These are phyloP conservation scores for Magnolia officinalis DNA, from an alignment of 164 flowering plant species.

Conservation along the genomic window DNA sequence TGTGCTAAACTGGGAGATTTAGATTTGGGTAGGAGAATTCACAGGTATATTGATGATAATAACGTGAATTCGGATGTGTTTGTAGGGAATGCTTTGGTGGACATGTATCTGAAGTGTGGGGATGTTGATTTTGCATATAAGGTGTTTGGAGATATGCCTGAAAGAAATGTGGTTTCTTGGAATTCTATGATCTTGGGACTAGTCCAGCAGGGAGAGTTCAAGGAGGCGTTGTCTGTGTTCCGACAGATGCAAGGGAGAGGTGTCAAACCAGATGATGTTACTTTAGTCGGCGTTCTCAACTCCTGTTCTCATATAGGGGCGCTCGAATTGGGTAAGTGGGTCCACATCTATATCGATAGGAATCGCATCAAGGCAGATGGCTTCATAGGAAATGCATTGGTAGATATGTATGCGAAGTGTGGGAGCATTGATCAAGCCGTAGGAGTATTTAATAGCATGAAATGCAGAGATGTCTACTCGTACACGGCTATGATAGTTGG, in stretches of 20 bases:
- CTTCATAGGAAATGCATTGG: conserved; percentile 20
- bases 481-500: conserved; percentile 22
- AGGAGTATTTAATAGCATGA: conserved; percentile 12
- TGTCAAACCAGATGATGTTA: conserved; percentile 14
- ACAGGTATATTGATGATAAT: conserved; percentile 13
- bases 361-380: conserved; percentile 11
- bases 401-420: conserved; percentile 24
- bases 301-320: conserved; percentile 20
- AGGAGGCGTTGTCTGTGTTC: conserved; percentile 14
- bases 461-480: conserved; percentile 12
- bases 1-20: conserved; percentile 16
- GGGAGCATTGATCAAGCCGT: conserved; percentile 17
- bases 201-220: conserved; percentile 17
- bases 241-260: conserved; percentile 11
- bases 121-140: conserved; percentile 10
- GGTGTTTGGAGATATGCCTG: conserved; percentile 13
- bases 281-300: conserved; percentile 15
- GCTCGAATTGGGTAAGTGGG: conserved; percentile 19
- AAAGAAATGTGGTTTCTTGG: conserved; percentile 21
- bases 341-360: conserved; percentile 13
- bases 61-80: conserved; percentile 12
- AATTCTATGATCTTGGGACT: conserved; percentile 18
- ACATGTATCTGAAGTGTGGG: conserved; percentile 24
- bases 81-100: conserved; percentile 20
- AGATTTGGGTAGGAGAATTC: conserved; percentile 14